phyloP scores from a whole-genome alignment of 208 protist genomes.

The Leishmania lainsoni region DNA sequence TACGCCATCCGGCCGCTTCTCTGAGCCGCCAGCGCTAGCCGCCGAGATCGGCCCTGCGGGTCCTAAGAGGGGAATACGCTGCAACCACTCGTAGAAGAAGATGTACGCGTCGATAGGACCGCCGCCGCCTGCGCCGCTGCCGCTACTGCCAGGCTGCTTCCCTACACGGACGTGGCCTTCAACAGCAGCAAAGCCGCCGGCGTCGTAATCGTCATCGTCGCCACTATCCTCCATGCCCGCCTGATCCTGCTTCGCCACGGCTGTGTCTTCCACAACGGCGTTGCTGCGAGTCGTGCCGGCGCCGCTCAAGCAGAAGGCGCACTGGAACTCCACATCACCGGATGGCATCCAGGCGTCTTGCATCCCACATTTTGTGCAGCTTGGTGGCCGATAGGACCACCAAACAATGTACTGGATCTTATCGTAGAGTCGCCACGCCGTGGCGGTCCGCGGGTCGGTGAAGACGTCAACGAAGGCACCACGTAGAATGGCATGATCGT shows the following conservation, averaged over 20 bases:
- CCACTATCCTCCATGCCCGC: slow-evolving; percentile 33
- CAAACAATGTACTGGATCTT: slow-evolving; percentile 87
- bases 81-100: slow-evolving; percentile 77
- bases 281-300: slow-evolving; percentile 58
- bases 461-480: slow-evolving; percentile 74
- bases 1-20: not conserved
- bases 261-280: slow-evolving; percentile 63
- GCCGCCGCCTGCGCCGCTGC: slow-evolving; percentile 14
- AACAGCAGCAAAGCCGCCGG: not conserved
- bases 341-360: slow-evolving; percentile 73
- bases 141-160: slow-evolving; percentile 6
- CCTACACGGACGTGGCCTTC: slow-evolving; percentile 8
- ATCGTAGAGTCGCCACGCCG: slow-evolving; percentile 66
- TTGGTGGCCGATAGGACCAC: slow-evolving; percentile 71
- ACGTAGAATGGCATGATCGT: slow-evolving; percentile 48
- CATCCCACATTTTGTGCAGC: slow-evolving; percentile 69
- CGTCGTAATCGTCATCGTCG: slow-evolving; percentile 29
- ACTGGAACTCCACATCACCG: slow-evolving; percentile 65
- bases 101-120: slow-evolving; percentile 51
- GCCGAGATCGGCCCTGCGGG: slow-evolving; percentile 4
- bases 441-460: slow-evolving; percentile 46
- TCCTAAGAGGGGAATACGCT: slow-evolving; percentile 28
- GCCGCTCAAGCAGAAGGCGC: slow-evolving; percentile 59
- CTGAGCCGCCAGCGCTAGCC: not conserved
- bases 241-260: slow-evolving; percentile 17